Conservation (phyloP, 208 protist species). For the Trypanosoma conorhini region DNA sequence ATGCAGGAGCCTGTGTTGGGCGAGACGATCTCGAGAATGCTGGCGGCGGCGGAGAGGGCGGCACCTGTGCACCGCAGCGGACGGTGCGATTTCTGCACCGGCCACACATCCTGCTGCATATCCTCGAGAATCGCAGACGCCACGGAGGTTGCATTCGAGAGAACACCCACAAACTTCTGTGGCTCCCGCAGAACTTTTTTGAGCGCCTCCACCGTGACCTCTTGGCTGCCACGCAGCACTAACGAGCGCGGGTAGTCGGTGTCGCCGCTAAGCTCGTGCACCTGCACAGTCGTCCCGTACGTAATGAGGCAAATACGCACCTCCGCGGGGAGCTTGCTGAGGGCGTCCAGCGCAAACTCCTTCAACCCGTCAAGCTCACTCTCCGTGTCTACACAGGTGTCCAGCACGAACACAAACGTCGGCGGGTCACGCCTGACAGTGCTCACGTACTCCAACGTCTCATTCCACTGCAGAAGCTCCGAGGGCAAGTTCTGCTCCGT, state of each 20-base stretch:
- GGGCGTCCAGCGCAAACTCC: slow-evolving; percentile 90
- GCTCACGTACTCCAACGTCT: slow-evolving; percentile 96
- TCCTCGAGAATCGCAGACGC: slow-evolving; percentile 94
- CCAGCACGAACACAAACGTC: slow-evolving; percentile 97
- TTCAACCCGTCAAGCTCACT: slow-evolving; percentile 94
- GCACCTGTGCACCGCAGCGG: slow-evolving; percentile 96
- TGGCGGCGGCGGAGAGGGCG: slow-evolving; percentile 96
- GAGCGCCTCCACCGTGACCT: slow-evolving; percentile 64
- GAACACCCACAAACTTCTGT: slow-evolving; percentile 78
- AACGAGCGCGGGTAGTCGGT: slow-evolving; percentile 85
- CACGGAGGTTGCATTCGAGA: slow-evolving; percentile 53
- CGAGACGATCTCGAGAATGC: slow-evolving; percentile 91
- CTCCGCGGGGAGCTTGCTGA: slow-evolving; percentile 94
- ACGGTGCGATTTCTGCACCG: slow-evolving; percentile 90
- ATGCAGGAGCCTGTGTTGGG: slow-evolving; percentile 94
- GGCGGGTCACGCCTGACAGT: slow-evolving; percentile 44
- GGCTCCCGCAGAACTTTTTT: slow-evolving; percentile 47
- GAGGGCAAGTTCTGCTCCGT: slow-evolving; percentile 87
- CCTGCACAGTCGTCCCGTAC: slow-evolving; percentile 96
- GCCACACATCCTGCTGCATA: slow-evolving; percentile 95
- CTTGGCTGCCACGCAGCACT: slow-evolving; percentile 77
- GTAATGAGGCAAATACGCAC: slow-evolving; percentile 97
- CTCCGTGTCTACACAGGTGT: slow-evolving; percentile 96
- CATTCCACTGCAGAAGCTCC: slow-evolving; percentile 90
- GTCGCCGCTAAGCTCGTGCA: slow-evolving; percentile 74